These are phyloP conservation scores for Pythium scleroteichum DNA, from an alignment of 352 stramenopile species.

Conservation along the genomic window DNA sequence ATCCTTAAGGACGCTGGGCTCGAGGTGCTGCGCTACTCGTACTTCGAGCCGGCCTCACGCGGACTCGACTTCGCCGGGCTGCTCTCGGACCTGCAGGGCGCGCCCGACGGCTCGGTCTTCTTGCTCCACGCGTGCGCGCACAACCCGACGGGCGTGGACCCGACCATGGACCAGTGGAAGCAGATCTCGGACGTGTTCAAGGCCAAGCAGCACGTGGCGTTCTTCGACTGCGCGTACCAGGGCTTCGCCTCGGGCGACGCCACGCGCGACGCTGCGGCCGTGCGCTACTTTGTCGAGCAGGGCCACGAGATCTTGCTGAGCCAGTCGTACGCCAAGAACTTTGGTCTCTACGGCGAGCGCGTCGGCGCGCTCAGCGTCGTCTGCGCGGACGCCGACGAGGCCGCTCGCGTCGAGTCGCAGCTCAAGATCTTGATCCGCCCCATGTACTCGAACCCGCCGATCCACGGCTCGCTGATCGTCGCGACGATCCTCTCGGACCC, in stretches of 20 bases:
- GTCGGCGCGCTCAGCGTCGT: slow-evolving; percentile 97
- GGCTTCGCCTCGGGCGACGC: slow-evolving; percentile 98
- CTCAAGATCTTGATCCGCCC: slow-evolving; percentile 99
- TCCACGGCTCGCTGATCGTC: slow-evolving; percentile 98
- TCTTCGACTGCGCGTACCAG: slow-evolving; percentile 99
- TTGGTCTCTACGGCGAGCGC: slow-evolving; percentile 99
- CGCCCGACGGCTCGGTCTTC: slow-evolving; percentile 94
- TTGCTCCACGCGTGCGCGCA: slow-evolving; percentile 99
- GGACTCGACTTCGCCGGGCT: slow-evolving; percentile 94
- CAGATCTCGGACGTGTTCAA: slow-evolving; percentile 96
- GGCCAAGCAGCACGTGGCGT: slow-evolving; percentile 94
- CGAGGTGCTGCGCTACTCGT: slow-evolving; percentile 80
- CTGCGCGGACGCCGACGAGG: slow-evolving; percentile 93
- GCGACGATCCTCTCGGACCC: slow-evolving; percentile 94
- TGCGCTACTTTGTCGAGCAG: slow-evolving; percentile 97
- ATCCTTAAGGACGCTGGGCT: slow-evolving; percentile 91
- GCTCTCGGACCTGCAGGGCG: slow-evolving; percentile 94
- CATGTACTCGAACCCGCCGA: slow-evolving; percentile 99
- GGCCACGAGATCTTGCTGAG: slow-evolving; percentile 96
- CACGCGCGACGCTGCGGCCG: slow-evolving; percentile 93
- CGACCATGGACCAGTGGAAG: slow-evolving; percentile 97
- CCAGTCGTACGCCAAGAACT: slow-evolving; percentile 99
- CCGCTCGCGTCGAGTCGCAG: slow-evolving; percentile 94
- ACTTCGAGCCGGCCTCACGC: slow-evolving; percentile 84
- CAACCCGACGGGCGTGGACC: slow-evolving; percentile 99